phyloP scores from a whole-genome alignment of 345 rosid genomes.

The Turnera subulata region DNA sequence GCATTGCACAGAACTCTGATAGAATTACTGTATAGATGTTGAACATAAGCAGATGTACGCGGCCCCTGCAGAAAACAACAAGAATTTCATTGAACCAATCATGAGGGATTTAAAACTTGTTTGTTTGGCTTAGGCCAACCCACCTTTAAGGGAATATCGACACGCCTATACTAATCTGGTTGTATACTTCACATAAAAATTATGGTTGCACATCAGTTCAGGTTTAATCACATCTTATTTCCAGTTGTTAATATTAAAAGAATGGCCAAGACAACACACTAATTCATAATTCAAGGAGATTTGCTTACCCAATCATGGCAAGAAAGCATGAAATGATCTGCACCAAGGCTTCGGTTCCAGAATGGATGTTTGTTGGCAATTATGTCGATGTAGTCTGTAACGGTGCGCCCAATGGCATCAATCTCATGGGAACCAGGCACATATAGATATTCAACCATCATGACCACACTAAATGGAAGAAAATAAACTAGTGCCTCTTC shows the following conservation, averaged over 20 bases:
- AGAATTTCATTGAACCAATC: background rate
- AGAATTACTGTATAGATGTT: slow-evolving; percentile 54
- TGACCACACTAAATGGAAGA: slow-evolving; percentile 68
- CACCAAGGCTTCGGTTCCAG: slow-evolving; percentile 24
- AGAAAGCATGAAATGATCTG: slow-evolving; percentile 31
- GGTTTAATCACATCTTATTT: too few relatives aligned
- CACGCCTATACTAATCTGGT: too few relatives aligned
- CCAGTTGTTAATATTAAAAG: too few relatives aligned
- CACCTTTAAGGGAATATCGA: too few relatives aligned
- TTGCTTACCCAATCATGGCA: slow-evolving; percentile 26
- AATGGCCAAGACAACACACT: too few relatives aligned
- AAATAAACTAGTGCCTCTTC: slow-evolving; percentile 57
- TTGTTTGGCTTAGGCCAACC: background rate
- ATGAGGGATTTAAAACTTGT: background rate
- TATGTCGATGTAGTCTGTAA: slow-evolving; percentile 12
- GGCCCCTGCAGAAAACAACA: slow-evolving; percentile 46
- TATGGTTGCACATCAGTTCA: too few relatives aligned
- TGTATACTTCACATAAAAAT: too few relatives aligned
- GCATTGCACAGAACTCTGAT: slow-evolving; percentile 81
- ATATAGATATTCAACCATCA: slow-evolving; percentile 53
- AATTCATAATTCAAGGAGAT: too few relatives aligned
- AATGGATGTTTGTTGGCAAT: slow-evolving; percentile 17
- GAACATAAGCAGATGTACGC: slow-evolving; percentile 48
- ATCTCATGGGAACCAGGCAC: slow-evolving; percentile 34
- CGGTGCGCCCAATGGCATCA: slow-evolving; percentile 23